Evolutionary conservation across 1,284 basidiomycete species (phyloP), one percentile per base, ranked within the genome.

Genomic region (Apiotrichum veenhuisii): DNA sequence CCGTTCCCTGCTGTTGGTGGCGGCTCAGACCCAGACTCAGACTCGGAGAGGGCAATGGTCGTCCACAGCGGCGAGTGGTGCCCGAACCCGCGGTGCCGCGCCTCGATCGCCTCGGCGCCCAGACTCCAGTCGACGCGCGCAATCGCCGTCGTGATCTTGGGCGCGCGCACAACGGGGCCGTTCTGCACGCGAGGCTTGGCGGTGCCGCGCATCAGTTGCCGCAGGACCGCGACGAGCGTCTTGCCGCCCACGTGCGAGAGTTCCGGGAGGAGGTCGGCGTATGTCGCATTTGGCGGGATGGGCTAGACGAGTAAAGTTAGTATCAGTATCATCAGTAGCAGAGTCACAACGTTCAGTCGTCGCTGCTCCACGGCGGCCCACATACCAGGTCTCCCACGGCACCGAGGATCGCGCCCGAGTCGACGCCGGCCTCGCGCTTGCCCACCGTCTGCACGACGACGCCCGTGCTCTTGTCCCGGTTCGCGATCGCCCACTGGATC

Each of bases 401-500:
- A 1, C 67, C 75, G 11, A 79, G 67, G 7, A 81, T 68, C 25
- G 74, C 71, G 0, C 80, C 80, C 1, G 67, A 68, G 61, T 81
- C 80, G n/a, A 80, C 71, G 0, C 72, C 73, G 10, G 58, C 57
- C 27, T 68, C 67, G 46, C 57, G 62, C 57, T 59, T 55, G 1
- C 66, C 77, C 22, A 81, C 61, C 11, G 68, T 69, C 59, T 81
- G 79, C 2, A 92, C 81, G 43, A 82, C 86, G 3, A 90, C 88
- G 0, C 87, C 89, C 1, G 87, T 87, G 56, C 82, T 78, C 15
- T 70, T 63, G 50, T 83, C 82, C 1, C 82, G 82, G 55, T 85
- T 83, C 8, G 87, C 77, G 38, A 98, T 80, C 0, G 88, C 82
- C 74, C 87, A 89, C 72, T 98, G 95, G 37, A 98, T 88, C 0